Conservation (phyloP, 2,329 filamentous ascomycete genomes). For the Epichloe sibirici region DNA sequence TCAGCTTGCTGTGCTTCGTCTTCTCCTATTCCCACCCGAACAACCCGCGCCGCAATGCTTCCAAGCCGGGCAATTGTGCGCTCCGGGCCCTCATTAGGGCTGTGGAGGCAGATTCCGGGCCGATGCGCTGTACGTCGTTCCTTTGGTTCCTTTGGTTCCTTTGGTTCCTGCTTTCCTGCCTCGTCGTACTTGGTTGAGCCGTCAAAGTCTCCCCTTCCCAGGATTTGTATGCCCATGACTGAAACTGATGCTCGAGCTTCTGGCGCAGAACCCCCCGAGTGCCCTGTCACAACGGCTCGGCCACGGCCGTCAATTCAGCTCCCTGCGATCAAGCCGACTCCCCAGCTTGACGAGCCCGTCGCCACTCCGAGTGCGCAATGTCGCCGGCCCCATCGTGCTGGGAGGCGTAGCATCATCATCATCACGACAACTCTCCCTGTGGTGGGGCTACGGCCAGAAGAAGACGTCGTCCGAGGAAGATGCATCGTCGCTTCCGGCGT, state of each 20-base stretch:
- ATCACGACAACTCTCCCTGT: constrained; percentile 22
- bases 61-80: constrained; percentile 32
- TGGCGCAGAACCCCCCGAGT: constrained; percentile 14
- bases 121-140: constrained; percentile 15
- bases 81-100: constrained; percentile 22
- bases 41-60: constrained; percentile 25
- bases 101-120: constrained; percentile 18
- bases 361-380: constrained; percentile 12
- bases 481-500: constrained; percentile 5
- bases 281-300: constrained; percentile 18
- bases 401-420: constrained; percentile 19
- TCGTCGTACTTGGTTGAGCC: background rate
- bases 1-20: background rate
- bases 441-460: constrained; percentile 23
- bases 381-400: constrained; percentile 17
- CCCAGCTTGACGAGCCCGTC: constrained; percentile 11
- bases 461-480: constrained; percentile 9
- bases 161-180: background rate
- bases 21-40: background rate
- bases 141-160: background rate
- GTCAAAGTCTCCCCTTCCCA: background rate
- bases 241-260: background rate
- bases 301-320: constrained; percentile 23
- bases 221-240: background rate
- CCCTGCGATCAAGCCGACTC: constrained; percentile 12